Base-by-base conservation (phyloP, 139 green algal species). In the Nannochloris sp. region DNA sequence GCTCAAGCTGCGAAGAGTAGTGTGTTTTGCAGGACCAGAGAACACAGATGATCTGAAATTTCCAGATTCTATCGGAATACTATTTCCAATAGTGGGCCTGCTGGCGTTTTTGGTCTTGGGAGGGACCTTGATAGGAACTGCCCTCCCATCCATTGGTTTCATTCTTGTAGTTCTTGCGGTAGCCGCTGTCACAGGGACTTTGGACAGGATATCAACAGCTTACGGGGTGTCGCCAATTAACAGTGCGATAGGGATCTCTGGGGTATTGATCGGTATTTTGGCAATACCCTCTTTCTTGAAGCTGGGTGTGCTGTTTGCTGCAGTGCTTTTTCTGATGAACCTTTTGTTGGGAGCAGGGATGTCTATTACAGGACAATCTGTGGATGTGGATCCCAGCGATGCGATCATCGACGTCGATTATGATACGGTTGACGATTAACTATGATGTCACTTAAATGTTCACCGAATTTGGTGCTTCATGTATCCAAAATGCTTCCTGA, bases 401-500 rank as follows among this genome's bases (percentile, higher is more conserved):
- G 56, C 20, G 11, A 62, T 23, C 11, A 62, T 62, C n/a, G 56
- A 62, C n/a, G 56, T 62, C 11, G 30, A 62, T 25, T 20, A n/a
- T 25, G 31, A 46, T 8, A 46, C 56, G 11, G 17, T 62, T 62
- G 56, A 62, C n/a, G 56, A 62, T 25, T 62, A 12, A 62, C 11
- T 46, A 49, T 62, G 30, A 56, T 55, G 57, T 55, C 5, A 55
- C n/a, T 20, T n/a, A 9, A 62, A 46, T 2, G 11, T 1, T 55
- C 20, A 25, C 6, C 10, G n/a, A 55, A 33, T 62, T 62, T 44
- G n/a, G 30, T 20, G n/a, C 17, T 12, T 25, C 17, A 26, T 40
- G 33, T 40, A 2, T 59, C 25, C 28, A 59, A 64, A 57, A 10
- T 56, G 9, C 9, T 66, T 29, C 75, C 31, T 67, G 63, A 14